Base-by-base conservation (phyloP, 169 alveolate genomes). In the Cryptosporidium parvum region DNA sequence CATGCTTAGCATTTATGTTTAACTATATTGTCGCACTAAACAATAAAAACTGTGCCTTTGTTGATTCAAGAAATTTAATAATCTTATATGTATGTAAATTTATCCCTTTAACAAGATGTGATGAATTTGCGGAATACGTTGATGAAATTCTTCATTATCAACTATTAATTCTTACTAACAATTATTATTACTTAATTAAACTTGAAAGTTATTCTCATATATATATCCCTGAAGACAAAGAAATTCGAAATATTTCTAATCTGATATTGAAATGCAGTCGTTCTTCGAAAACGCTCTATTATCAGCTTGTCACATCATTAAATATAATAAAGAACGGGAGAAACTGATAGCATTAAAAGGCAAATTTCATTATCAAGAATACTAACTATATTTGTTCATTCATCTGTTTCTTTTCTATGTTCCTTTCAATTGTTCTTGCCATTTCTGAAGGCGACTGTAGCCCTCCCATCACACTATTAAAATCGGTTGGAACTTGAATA, bases 381-480 rank as follows among this genome's bases (percentile, higher is more conserved):
- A 33, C 14, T 69, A n/a, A 44, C 67, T 48, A 70, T 29, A 18
- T 39, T 44, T 45, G 35, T 12, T 45, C 67, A 29, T 12, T 35
- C 65, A 70, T 39, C 35, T 42, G 42, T 29, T 26, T 70, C 65
- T 45, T 23, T 18, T 48, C 84, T 10, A 45, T 18, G 29, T 80
- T 62, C 33, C 51, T 62, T 62, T 80, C 89, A 26, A 80, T 80
- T 18, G 69, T 33, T 21, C 89, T 80, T 31, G 89, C 75, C 75
- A 80, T 80, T 39, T 80, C 89, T 44, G 89, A 26, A 23, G 89
- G 89, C 0, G 89, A 62, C 18, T 62, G 62, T 29, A 80, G 35
- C 16, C 89, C 89, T 1, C 89, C 89, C 89, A 80, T 80, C 23
- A 80, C 39, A 26, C 56, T 62, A 23, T 80, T 21, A 39, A 80